Conservation (phyloP, 306 rosid species). For the Rosa rugosa region DNA sequence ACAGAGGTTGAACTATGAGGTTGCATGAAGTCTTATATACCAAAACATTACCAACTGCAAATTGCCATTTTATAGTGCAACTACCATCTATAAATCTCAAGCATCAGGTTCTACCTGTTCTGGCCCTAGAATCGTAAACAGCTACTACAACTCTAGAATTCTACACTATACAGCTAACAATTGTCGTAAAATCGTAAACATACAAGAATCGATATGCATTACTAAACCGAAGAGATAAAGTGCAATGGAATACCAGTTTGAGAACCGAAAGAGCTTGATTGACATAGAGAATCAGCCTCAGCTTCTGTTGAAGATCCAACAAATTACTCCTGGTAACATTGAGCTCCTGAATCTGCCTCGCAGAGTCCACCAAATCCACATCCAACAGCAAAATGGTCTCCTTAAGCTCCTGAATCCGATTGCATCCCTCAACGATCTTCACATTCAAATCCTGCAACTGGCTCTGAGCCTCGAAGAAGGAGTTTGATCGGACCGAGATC, state of each 20-base stretch:
- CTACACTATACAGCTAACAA: not conserved
- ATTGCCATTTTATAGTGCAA: not conserved
- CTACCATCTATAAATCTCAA: not conserved
- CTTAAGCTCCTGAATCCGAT: constrained; percentile 66
- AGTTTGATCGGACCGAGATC: constrained; percentile 93
- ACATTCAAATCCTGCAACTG: constrained; percentile 84
- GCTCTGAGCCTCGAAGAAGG: constrained; percentile 96
- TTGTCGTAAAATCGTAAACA: not conserved
- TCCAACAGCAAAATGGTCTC: constrained; percentile 86
- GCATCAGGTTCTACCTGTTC: not conserved
- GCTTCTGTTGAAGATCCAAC: constrained; percentile 77
- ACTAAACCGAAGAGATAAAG: not conserved
- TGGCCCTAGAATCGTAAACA: not conserved
- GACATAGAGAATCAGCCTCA: constrained; percentile 85
- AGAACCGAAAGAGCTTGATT: constrained; percentile 95
- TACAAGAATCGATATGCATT: not conserved
- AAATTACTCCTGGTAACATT: constrained; percentile 73
- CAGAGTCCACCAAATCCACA: constrained; percentile 79
- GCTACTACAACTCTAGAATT: not conserved
- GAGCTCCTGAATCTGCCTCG: constrained; percentile 80
- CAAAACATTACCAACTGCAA: not conserved
- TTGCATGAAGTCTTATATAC: not conserved
- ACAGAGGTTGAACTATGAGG: not conserved
- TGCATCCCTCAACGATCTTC: constrained; percentile 83
- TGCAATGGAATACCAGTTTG: constrained; percentile 57